Base-by-base conservation (phyloP, 352 stramenopile species). In the Lagenidium giganteum region DNA sequence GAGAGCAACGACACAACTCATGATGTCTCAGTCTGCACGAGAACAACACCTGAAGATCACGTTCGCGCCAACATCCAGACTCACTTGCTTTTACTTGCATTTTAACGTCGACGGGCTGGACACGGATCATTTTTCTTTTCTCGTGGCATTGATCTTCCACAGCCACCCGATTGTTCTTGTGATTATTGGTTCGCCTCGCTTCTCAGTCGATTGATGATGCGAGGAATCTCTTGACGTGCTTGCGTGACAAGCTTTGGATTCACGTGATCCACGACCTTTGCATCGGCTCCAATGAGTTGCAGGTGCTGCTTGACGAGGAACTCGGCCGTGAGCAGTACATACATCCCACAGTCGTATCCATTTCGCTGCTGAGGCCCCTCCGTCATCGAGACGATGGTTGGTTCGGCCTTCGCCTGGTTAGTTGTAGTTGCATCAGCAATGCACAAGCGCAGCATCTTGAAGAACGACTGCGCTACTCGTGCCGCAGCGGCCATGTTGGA, bases 281-380 rank as follows among this genome's bases (percentile, higher is more conserved):
- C 11, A 23, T 30, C 9, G 34, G 22, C 18, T 49, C 32, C 9
- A 39, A n/a, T n/a, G n/a, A n/a, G n/a, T n/a, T n/a, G 13, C 14
- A 50, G 45, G 22, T 74, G 42, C 41, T 66, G 46, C 5, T 48
- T 53, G 20, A 57, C 79, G 18, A 90, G 52, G 27, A 64, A 90
- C 40, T 91, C 78, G 21, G 81, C 73, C 26, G 75, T 41, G 2
- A 80, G 27, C 30, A 90, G 64, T 43, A 88, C 78, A 46, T 86
- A 91, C 65, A 91, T 68, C 25, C 81, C 81, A 47, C 81, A 93
- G 51, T 93, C 78, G 54, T 81, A 88, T 17, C 74, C 66, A 40
- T 93, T 93, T 27, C 53, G 50, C 42, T 93, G 81, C 62, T 93
- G 81, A 22, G 78, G 71, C 14, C 63, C 47, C 8, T 80, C 54